phyloP scores from a whole-genome alignment of 768 basidiomycete species.

The Lentinus brumalis region DNA sequence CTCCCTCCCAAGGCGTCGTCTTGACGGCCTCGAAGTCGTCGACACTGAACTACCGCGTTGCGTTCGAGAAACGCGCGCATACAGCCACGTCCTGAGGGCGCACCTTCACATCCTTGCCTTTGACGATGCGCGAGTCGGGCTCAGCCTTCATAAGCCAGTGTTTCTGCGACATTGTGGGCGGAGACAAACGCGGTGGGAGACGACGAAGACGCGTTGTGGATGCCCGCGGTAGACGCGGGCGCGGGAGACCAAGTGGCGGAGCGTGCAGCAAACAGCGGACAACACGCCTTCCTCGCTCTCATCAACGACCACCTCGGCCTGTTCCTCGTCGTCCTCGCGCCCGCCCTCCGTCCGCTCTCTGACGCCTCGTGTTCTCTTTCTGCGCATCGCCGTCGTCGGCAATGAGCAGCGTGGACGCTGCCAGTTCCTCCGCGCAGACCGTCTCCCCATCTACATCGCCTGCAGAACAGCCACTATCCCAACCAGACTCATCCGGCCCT shows the following conservation, averaged over 20 bases:
- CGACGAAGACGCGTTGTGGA: slow-evolving; percentile 11
- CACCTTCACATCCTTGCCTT: slow-evolving; percentile 86
- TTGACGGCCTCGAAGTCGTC: slow-evolving; percentile 77
- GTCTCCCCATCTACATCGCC: slow-evolving; percentile 32
- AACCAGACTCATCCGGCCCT: slow-evolving; percentile 14
- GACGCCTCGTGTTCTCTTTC: slow-evolving; percentile 25
- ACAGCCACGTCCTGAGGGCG: slow-evolving; percentile 26
- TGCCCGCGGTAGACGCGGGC: slow-evolving; percentile 5
- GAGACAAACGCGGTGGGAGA: slow-evolving; percentile 1
- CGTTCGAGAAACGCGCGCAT: slow-evolving; percentile 13
- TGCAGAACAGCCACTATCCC: slow-evolving; percentile 33
- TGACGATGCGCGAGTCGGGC: slow-evolving; percentile 80
- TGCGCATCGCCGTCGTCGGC: slow-evolving; percentile 12
- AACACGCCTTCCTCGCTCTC: slow-evolving; percentile 30
- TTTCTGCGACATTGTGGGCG: slow-evolving; percentile 22
- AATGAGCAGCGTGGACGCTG: slow-evolving; percentile 47
- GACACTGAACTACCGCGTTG: slow-evolving; percentile 66
- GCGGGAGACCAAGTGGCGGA: slow-evolving; percentile 22
- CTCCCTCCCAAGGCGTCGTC: slow-evolving; percentile 86
- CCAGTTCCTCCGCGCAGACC: slow-evolving; percentile 35
- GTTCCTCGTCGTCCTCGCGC: slow-evolving; percentile 9
- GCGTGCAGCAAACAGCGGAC: slow-evolving; percentile 30
- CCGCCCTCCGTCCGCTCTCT: slow-evolving; percentile 8
- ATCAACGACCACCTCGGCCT: slow-evolving; percentile 22
- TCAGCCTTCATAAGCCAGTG: slow-evolving; percentile 86